Percentiles rank a stretch among this genome's conserved stretches.
These are phyloP conservation scores for Discostella pseudostelligera DNA, from an alignment of 108 stramenopile species.

Conservation along the genomic window DNA sequence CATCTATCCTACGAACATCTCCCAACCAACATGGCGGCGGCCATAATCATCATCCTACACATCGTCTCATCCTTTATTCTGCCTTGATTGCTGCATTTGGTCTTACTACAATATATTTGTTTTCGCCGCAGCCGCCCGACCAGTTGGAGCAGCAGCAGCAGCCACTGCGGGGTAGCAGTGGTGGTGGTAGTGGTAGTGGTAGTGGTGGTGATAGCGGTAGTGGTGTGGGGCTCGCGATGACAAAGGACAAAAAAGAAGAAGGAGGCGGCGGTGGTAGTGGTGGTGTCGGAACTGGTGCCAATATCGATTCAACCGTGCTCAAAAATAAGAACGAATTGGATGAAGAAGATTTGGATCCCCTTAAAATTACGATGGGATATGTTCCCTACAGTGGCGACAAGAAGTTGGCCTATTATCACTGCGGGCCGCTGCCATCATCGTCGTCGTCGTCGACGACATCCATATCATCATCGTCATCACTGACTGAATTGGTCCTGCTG, in stretches of 20 bases:
- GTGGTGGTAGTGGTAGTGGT: too few species aligned
- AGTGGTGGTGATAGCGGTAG: too few species aligned
- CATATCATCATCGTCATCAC: background rate
- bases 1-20: background rate
- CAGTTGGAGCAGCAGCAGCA: too few species aligned
- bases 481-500: slow-evolving; percentile 56
- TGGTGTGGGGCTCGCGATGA: background rate
- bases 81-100: too few species aligned
- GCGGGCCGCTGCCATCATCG: slow-evolving; percentile 22
- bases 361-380: slow-evolving; percentile 2
- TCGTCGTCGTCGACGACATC: too few species aligned
- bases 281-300: background rate
- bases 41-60: too few species aligned
- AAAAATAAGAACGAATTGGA: slow-evolving; percentile 9
- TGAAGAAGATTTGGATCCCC: slow-evolving; percentile 5
- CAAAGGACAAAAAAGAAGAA: background rate
- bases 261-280: background rate
- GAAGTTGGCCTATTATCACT: slow-evolving; percentile 34
- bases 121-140: too few species aligned
- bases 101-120: too few species aligned
- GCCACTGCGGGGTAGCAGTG: too few species aligned
- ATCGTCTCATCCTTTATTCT: too few species aligned
- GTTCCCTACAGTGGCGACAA: slow-evolving; percentile 11
- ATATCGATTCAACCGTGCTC: too few species aligned
- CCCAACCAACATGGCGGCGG: background rate